phyloP scores from a whole-genome alignment of 2,329 filamentous ascomycete species.

The Endocalyx cinctus region DNA sequence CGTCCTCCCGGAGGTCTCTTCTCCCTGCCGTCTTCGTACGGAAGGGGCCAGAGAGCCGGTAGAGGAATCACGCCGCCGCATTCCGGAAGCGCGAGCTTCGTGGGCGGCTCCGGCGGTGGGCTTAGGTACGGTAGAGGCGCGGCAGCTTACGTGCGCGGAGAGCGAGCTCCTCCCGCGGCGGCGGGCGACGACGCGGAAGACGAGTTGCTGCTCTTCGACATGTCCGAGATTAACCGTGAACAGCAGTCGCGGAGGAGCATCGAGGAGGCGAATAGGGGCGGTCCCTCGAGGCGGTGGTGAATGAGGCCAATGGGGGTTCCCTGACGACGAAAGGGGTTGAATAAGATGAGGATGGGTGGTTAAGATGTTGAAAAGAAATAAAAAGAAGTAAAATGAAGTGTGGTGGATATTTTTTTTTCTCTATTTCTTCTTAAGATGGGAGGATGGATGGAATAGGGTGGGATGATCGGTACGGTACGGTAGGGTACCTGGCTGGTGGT shows the following conservation, averaged over 20 bases:
- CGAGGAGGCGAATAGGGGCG: conserved; percentile 45
- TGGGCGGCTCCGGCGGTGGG: conserved; percentile 27
- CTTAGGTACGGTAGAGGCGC: conserved; percentile 27
- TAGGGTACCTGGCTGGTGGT: too few relatives aligned
- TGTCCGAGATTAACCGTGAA: conserved; percentile 62
- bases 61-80: conserved; percentile 27
- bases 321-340: conserved; percentile 20
- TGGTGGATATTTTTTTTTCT: neutral
- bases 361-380: neutral
- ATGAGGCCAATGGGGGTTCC: conserved; percentile 33
- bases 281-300: conserved; percentile 32
- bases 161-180: too few relatives aligned
- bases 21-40: conserved; percentile 33
- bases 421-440: neutral
- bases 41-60: conserved; percentile 31
- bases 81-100: conserved; percentile 28
- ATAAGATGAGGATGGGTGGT: too few relatives aligned
- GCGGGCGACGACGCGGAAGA: conserved; percentile 52
- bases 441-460: too few relatives aligned
- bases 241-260: conserved; percentile 53
- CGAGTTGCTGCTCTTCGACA: conserved; percentile 67
- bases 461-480: too few relatives aligned
- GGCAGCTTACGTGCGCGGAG: conserved; percentile 33
- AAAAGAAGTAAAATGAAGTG: neutral
- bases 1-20: conserved; percentile 43